Conservation (phyloP, 2,329 filamentous ascomycete species). For the Phialocephala sp. region DNA sequence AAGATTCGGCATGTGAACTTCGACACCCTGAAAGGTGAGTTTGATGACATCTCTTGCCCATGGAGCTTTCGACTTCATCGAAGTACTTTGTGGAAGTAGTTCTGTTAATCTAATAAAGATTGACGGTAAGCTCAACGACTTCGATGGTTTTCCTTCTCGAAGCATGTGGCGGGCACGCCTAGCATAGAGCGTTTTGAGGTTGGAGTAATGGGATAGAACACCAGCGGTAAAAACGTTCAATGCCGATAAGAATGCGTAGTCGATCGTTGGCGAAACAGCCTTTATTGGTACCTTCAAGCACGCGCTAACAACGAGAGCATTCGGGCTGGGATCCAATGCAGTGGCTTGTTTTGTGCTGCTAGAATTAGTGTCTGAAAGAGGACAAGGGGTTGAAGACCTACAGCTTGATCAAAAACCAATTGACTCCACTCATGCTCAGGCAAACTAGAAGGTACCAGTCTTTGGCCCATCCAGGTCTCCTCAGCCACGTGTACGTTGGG, state of each 20-base stretch:
- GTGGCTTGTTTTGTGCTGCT: conserved; percentile 27
- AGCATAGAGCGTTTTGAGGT: conserved; percentile 43
- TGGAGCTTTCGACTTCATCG: conserved; percentile 36
- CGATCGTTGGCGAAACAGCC: conserved; percentile 35
- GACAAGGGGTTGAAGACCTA: conserved; percentile 39
- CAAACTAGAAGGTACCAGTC: conserved; percentile 76
- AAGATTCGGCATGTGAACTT: conserved; percentile 21
- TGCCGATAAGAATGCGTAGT: conserved; percentile 43
- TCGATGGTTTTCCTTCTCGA: conserved; percentile 36
- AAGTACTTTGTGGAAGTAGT: conserved; percentile 36
- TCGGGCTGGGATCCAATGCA: conserved; percentile 22
- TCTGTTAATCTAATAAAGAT: conserved; percentile 39
- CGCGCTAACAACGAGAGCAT: conserved; percentile 2
- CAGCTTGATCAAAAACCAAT: conserved; percentile 78
- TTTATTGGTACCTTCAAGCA: conserved; percentile 38
- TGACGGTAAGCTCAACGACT: conserved; percentile 37
- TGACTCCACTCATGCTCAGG: conserved; percentile 74
- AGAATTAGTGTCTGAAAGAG: conserved; percentile 38
- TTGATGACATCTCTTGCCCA: conserved; percentile 67
- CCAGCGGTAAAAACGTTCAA: conserved; percentile 46
- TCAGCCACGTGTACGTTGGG: conserved; percentile 69
- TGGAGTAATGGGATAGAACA: conserved; percentile 46
- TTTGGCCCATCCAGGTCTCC: conserved; percentile 71
- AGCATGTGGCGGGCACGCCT: conserved; percentile 36
- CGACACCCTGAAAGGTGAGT: conserved; percentile 56